Percentiles rank a stretch among this genome's conserved stretches.
Evolutionary conservation across 768 basidiomycete species (phyloP).

Genomic region (Macrocybe gigantea): DNA sequence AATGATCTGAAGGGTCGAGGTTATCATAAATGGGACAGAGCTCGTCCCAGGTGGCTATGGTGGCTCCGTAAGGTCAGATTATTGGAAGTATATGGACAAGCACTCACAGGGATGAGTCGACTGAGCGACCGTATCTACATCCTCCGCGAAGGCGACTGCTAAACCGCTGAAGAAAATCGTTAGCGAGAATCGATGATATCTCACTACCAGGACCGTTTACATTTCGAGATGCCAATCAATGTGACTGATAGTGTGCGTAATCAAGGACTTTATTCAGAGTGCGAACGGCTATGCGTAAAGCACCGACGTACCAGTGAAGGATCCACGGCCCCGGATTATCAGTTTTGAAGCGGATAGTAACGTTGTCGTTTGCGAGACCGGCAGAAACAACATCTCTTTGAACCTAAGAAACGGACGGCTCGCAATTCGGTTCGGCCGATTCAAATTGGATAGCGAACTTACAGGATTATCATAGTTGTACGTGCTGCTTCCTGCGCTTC

Average conservation of each 20-base stretch:
- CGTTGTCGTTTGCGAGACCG: slow-evolving; percentile 29
- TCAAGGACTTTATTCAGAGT: background rate
- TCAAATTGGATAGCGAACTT: background rate
- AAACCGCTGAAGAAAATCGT: slow-evolving; percentile 2
- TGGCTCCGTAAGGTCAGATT: background rate
- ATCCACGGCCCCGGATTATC: slow-evolving; percentile 67
- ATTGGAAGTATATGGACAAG: background rate
- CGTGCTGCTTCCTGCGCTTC: slow-evolving; percentile 28
- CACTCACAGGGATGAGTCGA: slow-evolving; percentile 1
- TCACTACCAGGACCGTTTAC: slow-evolving; percentile 6
- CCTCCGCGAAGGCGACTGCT: slow-evolving; percentile 8
- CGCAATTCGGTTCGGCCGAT: background rate
- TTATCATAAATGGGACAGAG: slow-evolving; percentile 5
- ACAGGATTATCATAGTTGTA: slow-evolving; percentile 50
- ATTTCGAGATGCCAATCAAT: slow-evolving; percentile 39
- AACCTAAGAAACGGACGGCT: background rate
- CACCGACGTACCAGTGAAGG: slow-evolving; percentile 32
- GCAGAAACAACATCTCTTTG: slow-evolving; percentile 52
- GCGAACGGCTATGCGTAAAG: background rate
- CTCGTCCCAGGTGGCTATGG: slow-evolving; percentile 4
- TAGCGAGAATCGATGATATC: too few species aligned
- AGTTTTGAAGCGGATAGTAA: slow-evolving; percentile 57
- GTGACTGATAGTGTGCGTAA: slow-evolving; percentile 18
- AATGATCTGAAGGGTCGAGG: background rate
- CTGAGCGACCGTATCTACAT: background rate